Evolutionary conservation across 148 eudicot genomes (phyloP).

Genomic region (Chenopodium suecicum): DNA sequence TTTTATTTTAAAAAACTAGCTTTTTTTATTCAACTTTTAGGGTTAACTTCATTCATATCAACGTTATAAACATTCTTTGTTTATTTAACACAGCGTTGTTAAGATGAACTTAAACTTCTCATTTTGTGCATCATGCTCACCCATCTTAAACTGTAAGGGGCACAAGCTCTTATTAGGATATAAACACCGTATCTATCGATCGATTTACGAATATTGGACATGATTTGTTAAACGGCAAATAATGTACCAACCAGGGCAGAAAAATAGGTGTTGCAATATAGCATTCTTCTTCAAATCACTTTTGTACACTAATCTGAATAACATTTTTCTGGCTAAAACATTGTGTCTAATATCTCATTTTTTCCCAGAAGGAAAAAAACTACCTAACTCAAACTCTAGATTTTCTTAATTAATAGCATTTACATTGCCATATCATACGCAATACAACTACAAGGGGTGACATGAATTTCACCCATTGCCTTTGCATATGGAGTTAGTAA

Average conservation of each 20-base stretch:
- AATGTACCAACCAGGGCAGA: neutral
- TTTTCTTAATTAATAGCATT: slow-evolving; percentile 16
- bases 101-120: too few relatives aligned
- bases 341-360: neutral
- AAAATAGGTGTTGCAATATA: neutral
- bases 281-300: neutral
- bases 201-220: too few relatives aligned
- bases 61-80: too few relatives aligned
- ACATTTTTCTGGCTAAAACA: neutral
- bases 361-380: neutral
- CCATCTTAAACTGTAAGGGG: too few relatives aligned
- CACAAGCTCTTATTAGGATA: too few relatives aligned
- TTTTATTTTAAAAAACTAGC: too few relatives aligned
- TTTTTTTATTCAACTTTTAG: too few relatives aligned
- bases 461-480: slow-evolving; percentile 2
- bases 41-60: too few relatives aligned
- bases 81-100: too few relatives aligned
- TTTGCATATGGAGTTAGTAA: slow-evolving; percentile 2
- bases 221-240: too few relatives aligned
- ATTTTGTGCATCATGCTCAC: too few relatives aligned
- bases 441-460: slow-evolving; percentile 17
- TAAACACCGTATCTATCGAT: too few relatives aligned
- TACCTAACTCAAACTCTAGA: slow-evolving; percentile 1
- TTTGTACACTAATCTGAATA: slow-evolving; percentile 9
- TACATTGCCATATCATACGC: slow-evolving; percentile 23